A percentile compares a stretch with the other conserved stretches of the same genome.
Conservation (phyloP, 331 rosid genomes). For the Quercus lobata region DNA sequence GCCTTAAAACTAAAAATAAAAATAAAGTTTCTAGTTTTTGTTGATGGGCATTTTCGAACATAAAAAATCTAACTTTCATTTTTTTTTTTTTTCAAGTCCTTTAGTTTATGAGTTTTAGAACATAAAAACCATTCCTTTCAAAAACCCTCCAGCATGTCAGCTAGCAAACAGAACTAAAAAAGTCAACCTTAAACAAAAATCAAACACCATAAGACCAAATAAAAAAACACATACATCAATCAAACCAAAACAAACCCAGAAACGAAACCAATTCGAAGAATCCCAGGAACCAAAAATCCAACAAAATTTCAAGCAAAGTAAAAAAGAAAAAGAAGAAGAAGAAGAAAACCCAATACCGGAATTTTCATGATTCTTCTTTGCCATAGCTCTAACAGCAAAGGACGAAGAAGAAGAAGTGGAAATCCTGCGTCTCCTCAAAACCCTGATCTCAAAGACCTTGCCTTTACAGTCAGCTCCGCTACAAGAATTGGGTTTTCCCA, state of each 20-base stretch:
- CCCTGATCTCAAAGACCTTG: constrained; percentile 40
- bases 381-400: constrained; percentile 45
- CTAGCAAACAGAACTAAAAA: neutral
- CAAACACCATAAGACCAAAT: neutral
- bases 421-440: constrained; percentile 36
- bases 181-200: constrained; percentile 16
- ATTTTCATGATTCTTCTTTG: constrained; percentile 63
- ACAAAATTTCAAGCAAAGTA: neutral
- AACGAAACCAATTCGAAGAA: neutral
- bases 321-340: neutral
- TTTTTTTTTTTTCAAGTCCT: neutral
- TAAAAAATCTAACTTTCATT: neutral
- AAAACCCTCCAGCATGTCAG: neutral
- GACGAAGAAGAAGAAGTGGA: constrained; percentile 32
- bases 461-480: constrained; percentile 31
- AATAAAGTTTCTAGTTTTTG: neutral
- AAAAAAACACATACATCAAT: neutral
- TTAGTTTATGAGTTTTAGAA: neutral
- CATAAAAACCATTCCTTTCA: neutral
- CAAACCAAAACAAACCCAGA: neutral
- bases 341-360: constrained; percentile 37
- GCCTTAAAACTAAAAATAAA: too few relatives aligned
- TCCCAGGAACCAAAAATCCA: neutral
- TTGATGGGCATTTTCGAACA: neutral
- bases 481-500: constrained; percentile 32